Evolutionary conservation across 2,329 filamentous ascomycete genomes (phyloP), one percentile per base, ranked within the genome.

Genomic region (Trichoderma harzianum): DNA sequence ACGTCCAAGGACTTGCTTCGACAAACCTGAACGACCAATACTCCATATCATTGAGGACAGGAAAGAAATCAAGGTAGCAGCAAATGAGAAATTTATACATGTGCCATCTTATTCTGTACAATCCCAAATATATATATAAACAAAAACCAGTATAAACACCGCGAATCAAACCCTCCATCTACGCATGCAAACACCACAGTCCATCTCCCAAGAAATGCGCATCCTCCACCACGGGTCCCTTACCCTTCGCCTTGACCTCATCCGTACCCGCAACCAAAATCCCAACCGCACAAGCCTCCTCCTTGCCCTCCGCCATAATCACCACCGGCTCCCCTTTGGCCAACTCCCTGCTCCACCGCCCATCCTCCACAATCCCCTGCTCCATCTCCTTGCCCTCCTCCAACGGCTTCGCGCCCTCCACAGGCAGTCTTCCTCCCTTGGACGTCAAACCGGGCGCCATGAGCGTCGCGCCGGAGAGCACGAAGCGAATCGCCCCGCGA

Each of bases 361-460:
- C 88, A 1, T 89, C 86, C 32, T 81, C 84, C 57, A 86, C 85
- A 3, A 80, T 78, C 60, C 74, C 55, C 75, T 83, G 81, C 1
- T 83, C 81, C 73, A 85, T 78, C 80, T 87, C 84, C 58, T 82
- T 80, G 5, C 81, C 83, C 74, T 83, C 82, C 63, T 75, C 78
- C 39, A 80, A 73, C 72, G 71, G 75, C 77, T 75, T 78, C 2
- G 73, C 78, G 8, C 81, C 81, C 5, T 84, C 82, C 2, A 88
- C 84, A 0, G 96, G 96, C 77, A 99, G 82, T 62, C 93, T 82
- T 0, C 96, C 96, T 0, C 96, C 96, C 0, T 90, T 83, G 24
- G 90, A 94, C 32, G 96, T 99, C 76, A 99, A 82, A 0, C 96
- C 96, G 0, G 96, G 96, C 1, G 94, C 95, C 96, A 99, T 99